Percentiles rank a stretch among this genome's conserved stretches.
Conservation (phyloP, 2,329 filamentous ascomycete genomes). For the Alternaria burnsii region DNA sequence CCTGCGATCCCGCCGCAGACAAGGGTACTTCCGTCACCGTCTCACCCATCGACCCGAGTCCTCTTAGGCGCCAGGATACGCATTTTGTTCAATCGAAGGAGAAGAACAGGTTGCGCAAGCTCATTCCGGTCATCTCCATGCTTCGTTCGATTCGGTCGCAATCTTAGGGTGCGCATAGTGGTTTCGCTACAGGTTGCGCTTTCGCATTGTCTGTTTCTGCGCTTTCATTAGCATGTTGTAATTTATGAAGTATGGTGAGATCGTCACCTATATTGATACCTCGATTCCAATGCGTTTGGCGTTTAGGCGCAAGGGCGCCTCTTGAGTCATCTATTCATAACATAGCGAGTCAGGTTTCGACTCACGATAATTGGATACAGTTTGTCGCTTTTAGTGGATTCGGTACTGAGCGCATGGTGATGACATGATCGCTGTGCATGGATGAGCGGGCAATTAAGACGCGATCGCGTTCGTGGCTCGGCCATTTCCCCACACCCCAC, state of each 20-base stretch:
- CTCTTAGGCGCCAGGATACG: constrained; percentile 28
- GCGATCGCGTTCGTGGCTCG: neutral
- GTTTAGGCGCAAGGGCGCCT: too few species aligned
- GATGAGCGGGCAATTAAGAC: neutral
- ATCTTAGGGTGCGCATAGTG: neutral
- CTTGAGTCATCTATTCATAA: too few species aligned
- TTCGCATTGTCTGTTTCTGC: neutral
- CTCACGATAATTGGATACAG: too few species aligned
- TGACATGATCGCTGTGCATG: neutral
- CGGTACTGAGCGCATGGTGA: neutral
- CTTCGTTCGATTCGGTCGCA: constrained; percentile 19
- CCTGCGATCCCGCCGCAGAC: constrained; percentile 25
- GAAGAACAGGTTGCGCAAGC: constrained; percentile 27
- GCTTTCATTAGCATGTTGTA: constrained; percentile 1
- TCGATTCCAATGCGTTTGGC: neutral
- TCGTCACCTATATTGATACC: neutral
- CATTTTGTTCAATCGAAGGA: constrained; percentile 28
- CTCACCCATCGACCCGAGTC: constrained; percentile 17
- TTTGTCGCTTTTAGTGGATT: neutral
- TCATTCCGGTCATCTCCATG: constrained; percentile 23
- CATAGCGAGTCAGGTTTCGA: too few species aligned
- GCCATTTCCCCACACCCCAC: neutral
- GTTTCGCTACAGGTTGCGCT: neutral
- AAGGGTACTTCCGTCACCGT: constrained; percentile 19
- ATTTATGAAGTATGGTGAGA: constrained; percentile 4